Conservation (phyloP, 2,329 filamentous ascomycete genomes). For the Colletotrichum coccodes region DNA sequence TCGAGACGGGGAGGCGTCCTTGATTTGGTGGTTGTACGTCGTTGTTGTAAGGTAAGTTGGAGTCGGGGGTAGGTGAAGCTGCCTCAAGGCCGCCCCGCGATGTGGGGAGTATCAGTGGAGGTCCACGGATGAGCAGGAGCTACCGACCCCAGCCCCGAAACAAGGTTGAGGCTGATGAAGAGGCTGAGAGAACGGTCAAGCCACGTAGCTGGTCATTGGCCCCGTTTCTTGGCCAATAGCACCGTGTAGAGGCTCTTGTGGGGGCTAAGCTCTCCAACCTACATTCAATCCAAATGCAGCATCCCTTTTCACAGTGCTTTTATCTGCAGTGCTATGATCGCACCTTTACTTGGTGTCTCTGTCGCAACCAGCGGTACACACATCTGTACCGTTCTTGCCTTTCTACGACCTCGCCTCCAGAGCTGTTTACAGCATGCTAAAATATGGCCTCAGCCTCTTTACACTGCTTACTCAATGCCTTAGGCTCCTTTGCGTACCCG, state of each 20-base stretch:
- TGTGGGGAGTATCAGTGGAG: constrained; percentile 21
- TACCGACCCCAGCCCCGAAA: neutral
- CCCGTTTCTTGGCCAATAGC: neutral
- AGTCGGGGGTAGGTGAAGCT: constrained; percentile 2
- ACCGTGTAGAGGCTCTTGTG: neutral
- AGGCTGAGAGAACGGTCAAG: constrained; percentile 18
- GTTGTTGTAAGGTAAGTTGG: neutral
- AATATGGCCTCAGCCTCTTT: neutral
- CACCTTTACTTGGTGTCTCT: neutral
- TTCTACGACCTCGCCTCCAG: neutral
- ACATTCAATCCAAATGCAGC: neutral
- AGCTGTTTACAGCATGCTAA: neutral
- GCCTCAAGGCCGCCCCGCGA: constrained; percentile 27
- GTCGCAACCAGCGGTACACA: neutral
- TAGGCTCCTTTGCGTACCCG: neutral
- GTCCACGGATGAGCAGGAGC: neutral
- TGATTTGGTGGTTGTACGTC: neutral
- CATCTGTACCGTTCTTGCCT: neutral
- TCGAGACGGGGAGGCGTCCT: no score
- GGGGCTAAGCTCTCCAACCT: neutral
- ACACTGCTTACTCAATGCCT: neutral
- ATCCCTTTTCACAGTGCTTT: neutral
- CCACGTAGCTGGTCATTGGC: constrained; percentile 14
- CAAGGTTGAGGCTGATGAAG: constrained; percentile 14
- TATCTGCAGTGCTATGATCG: neutral